These are phyloP conservation scores for Moniliella sp. DNA, from an alignment of 1,284 basidiomycete species.

Conservation along the genomic window DNA sequence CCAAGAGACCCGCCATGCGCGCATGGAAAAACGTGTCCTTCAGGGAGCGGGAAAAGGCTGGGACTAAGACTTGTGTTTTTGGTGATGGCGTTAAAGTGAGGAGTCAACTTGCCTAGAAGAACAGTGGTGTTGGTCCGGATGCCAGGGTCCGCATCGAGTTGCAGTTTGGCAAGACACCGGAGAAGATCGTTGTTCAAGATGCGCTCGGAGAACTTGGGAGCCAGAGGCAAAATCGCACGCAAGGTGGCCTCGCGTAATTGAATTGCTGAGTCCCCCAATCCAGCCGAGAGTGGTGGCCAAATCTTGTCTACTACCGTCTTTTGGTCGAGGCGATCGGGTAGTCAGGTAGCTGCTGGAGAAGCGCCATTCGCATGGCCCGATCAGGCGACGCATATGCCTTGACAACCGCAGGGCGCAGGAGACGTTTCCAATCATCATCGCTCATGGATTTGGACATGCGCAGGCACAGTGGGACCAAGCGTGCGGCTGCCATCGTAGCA, in stretches of 20 bases:
- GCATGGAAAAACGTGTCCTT: slow-evolving; percentile 83
- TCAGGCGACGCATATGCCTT: slow-evolving; percentile 38
- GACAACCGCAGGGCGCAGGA: slow-evolving; percentile 13
- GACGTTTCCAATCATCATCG: slow-evolving; percentile 12
- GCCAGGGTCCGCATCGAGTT: slow-evolving; percentile 71
- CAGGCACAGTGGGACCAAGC: slow-evolving; percentile 19
- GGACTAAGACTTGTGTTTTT: slow-evolving; percentile 83
- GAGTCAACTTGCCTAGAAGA: slow-evolving; percentile 71
- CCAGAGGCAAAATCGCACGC: slow-evolving; percentile 60
- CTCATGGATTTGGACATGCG: slow-evolving; percentile 13
- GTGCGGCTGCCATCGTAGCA: slow-evolving; percentile 4
- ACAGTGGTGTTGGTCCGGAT: slow-evolving; percentile 96
- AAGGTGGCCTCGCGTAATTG: slow-evolving; percentile 83
- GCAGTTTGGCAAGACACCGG: slow-evolving; percentile 72
- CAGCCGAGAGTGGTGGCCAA: slow-evolving; percentile 83
- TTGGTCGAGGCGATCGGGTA: slow-evolving; percentile 72
- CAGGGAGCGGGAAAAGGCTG: slow-evolving; percentile 71
- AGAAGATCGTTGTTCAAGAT: slow-evolving; percentile 91
- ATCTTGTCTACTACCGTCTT: slow-evolving; percentile 64
- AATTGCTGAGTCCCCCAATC: slow-evolving; percentile 78
- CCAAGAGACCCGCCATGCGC: slow-evolving; percentile 80
- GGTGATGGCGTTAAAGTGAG: slow-evolving; percentile 61
- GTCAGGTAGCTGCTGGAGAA: slow-evolving; percentile 62
- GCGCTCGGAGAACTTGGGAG: slow-evolving; percentile 60
- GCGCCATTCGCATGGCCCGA: slow-evolving; percentile 73